These are phyloP conservation scores for Fomitopsis pulvina DNA, from an alignment of 768 basidiomycete species.

Conservation along the genomic window DNA sequence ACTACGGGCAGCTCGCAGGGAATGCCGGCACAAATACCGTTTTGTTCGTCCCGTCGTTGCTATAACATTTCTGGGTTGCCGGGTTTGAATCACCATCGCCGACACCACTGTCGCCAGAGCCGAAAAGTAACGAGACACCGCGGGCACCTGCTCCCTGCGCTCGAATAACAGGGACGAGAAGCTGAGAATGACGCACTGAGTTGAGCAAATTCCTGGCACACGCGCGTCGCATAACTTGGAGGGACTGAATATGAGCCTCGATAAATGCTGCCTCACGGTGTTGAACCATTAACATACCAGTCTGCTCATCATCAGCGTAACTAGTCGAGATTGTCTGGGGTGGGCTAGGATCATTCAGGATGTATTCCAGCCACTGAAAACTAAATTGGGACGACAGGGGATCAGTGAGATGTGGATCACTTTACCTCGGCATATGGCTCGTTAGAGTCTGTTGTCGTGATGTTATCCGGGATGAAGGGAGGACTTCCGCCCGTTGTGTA, in stretches of 20 bases:
- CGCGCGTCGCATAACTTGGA: conserved; percentile 45
- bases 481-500: conserved; percentile 58
- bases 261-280: neutral
- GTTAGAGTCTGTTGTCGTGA: conserved; percentile 33
- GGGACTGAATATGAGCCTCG: conserved; percentile 36
- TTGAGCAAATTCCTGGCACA: conserved; percentile 56
- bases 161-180: neutral
- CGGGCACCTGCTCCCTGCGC: conserved; percentile 62
- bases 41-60: conserved; percentile 28
- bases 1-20: conserved; percentile 33
- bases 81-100: conserved; percentile 55
- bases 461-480: conserved; percentile 44
- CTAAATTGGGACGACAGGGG: neutral
- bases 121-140: conserved; percentile 60
- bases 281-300: conserved; percentile 32
- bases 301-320: conserved; percentile 69
- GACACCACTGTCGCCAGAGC: conserved; percentile 67
- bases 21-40: conserved; percentile 29
- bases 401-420: conserved; percentile 9
- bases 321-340: conserved; percentile 66
- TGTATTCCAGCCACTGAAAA: conserved; percentile 53
- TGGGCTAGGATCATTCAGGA: conserved; percentile 36
- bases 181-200: conserved; percentile 53
- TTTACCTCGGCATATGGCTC: conserved; percentile 42
- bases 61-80: conserved; percentile 39